Percentiles rank a stretch among this genome's conserved stretches.
Conservation (phyloP, 2,329 filamentous ascomycete species). For the Plenodomus biglobosus region DNA sequence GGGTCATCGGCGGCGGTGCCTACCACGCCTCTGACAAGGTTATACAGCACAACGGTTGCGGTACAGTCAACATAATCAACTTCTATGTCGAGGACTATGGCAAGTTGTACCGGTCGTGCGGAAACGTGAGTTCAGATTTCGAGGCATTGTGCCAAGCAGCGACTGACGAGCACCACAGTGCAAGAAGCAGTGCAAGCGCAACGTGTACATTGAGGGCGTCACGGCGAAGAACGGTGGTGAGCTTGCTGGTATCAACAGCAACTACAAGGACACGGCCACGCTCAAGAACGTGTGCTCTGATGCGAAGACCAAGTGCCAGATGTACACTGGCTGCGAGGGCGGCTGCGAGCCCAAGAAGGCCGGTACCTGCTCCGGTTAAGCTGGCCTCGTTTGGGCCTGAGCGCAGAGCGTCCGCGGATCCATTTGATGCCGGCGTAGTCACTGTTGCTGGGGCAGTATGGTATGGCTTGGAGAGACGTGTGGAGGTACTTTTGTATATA, state of each 20-base stretch:
- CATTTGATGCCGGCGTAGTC: no score
- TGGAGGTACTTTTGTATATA: no score
- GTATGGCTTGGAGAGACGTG: no score
- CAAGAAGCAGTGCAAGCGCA: conserved; percentile 49
- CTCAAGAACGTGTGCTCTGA: conserved; percentile 33
- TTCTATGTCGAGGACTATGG: conserved; percentile 40
- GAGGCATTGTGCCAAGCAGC: background rate
- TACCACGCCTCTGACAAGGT: conserved; percentile 44
- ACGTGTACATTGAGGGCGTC: conserved; percentile 49
- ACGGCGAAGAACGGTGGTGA: conserved; percentile 46
- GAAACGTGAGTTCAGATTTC: conserved; percentile 28
- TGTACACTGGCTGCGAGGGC: conserved; percentile 33
- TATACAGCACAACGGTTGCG: conserved; percentile 46
- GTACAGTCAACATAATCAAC: conserved; percentile 41
- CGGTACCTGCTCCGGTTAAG: conserved; percentile 27
- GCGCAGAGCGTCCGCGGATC: no score
- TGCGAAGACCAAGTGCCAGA: conserved; percentile 26
- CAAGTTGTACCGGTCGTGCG: conserved; percentile 51
- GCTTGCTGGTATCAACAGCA: conserved; percentile 53
- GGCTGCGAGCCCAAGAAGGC: conserved; percentile 32
- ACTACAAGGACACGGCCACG: conserved; percentile 53
- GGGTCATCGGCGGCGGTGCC: conserved; percentile 47
- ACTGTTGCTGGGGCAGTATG: no score
- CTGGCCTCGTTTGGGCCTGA: background rate
- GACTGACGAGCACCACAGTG: conserved; percentile 16